Conservation (phyloP, 371 early-diverging fungal genomes). For the Mortierella sp. region DNA sequence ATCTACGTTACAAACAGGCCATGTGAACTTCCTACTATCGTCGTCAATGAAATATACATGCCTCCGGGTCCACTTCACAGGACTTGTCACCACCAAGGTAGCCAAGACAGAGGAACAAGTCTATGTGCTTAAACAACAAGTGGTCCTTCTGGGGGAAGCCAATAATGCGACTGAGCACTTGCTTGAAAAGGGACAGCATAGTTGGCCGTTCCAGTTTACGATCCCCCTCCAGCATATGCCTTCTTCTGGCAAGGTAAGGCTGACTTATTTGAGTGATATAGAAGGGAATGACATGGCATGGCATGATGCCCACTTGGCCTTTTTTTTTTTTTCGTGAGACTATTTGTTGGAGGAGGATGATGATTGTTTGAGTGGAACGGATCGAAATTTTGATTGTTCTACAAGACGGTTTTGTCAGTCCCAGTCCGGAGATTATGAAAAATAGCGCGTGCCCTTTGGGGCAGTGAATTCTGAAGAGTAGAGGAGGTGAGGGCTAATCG, state of each 20-base stretch:
- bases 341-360: not conserved
- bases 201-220: constrained; percentile 37
- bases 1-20: not conserved
- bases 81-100: constrained; percentile 22
- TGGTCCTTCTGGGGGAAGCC: constrained; percentile 30
- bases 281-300: too few relatives aligned
- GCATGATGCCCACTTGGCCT: too few relatives aligned
- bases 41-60: constrained; percentile 34
- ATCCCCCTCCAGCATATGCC: constrained; percentile 35
- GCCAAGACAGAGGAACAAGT: constrained; percentile 26
- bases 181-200: constrained; percentile 32
- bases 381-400: not conserved
- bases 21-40: constrained; percentile 14
- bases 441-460: not conserved
- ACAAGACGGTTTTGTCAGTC: too few relatives aligned
- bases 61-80: constrained; percentile 27
- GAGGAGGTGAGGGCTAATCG: not conserved
- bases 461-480: too few relatives aligned
- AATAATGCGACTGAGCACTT: constrained; percentile 25
- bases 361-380: not conserved
- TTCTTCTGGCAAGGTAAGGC: constrained; percentile 35
- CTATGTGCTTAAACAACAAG: constrained; percentile 36
- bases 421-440: not conserved
- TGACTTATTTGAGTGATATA: too few relatives aligned
- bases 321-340: not conserved